These are phyloP conservation scores for Byssothecium circinans DNA, from an alignment of 2,329 filamentous ascomycete species.

Conservation along the genomic window DNA sequence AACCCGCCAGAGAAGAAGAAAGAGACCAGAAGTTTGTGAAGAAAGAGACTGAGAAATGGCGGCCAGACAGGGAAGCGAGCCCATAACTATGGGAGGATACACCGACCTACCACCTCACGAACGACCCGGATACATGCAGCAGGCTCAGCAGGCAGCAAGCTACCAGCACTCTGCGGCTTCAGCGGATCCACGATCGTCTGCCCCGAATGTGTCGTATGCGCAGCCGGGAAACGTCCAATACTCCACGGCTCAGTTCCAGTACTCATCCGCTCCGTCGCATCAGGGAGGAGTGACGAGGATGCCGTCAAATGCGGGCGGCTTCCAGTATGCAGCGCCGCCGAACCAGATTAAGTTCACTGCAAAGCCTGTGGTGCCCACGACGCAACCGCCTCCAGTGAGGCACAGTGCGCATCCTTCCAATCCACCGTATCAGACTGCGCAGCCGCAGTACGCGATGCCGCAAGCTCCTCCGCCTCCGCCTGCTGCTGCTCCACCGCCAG, in stretches of 20 bases:
- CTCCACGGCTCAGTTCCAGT: slow-evolving; percentile 32
- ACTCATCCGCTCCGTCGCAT: slow-evolving; percentile 27
- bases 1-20: slow-evolving; percentile 2
- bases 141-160: slow-evolving; percentile 20
- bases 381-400: slow-evolving; percentile 27
- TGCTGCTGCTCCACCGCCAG: slow-evolving; percentile 7
- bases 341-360: slow-evolving; percentile 49
- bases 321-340: slow-evolving; percentile 47
- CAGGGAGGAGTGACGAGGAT: slow-evolving; percentile 25
- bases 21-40: background rate
- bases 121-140: slow-evolving; percentile 43
- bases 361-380: slow-evolving; percentile 35
- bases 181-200: slow-evolving; percentile 9
- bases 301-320: slow-evolving; percentile 19
- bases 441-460: slow-evolving; percentile 31
- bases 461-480: slow-evolving; percentile 20
- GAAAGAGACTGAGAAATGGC: slow-evolving; percentile 35
- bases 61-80: slow-evolving; percentile 29
- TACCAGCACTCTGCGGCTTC: slow-evolving; percentile 17
- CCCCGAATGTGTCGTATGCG: slow-evolving; percentile 24
- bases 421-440: slow-evolving; percentile 22
- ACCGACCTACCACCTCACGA: slow-evolving; percentile 49
- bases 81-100: slow-evolving; percentile 50
- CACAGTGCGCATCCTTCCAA: slow-evolving; percentile 29
- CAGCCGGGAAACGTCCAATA: slow-evolving; percentile 35